Evolutionary conservation across 1,284 basidiomycete species (phyloP).

Genomic region (Testicularia cyperi): DNA sequence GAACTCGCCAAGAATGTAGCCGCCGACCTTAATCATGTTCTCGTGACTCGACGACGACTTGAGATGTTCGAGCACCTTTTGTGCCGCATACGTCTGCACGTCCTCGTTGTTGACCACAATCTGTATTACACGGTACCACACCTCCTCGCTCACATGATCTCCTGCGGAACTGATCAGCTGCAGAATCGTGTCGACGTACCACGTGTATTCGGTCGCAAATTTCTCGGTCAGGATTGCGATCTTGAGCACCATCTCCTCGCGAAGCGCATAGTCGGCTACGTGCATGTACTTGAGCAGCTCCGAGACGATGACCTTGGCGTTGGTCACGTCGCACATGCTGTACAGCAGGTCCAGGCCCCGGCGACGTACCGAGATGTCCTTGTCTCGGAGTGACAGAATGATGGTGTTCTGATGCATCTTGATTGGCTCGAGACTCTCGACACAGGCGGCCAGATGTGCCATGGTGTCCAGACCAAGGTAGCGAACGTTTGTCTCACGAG

Average conservation of each 20-base stretch:
- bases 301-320: constrained; percentile 90
- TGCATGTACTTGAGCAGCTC: constrained; percentile 89
- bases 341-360: constrained; percentile 93
- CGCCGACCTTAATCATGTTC: constrained; percentile 94
- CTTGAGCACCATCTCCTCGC: constrained; percentile 98
- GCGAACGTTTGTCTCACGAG: constrained; percentile 96
- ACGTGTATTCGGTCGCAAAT: constrained; percentile 76
- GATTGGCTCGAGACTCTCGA: constrained; percentile 78
- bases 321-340: constrained; percentile 97
- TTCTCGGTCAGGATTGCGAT: constrained; percentile 97
- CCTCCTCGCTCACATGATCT: constrained; percentile 96
- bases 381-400: constrained; percentile 88
- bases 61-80: constrained; percentile 88
- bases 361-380: constrained; percentile 93
- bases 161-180: constrained; percentile 93
- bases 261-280: constrained; percentile 89
- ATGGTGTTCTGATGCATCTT: constrained; percentile 96
- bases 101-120: constrained; percentile 98
- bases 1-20: constrained; percentile 90
- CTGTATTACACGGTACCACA: constrained; percentile 98
- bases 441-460: constrained; percentile 93
- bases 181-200: constrained; percentile 65
- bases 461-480: constrained; percentile 97
- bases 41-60: constrained; percentile 88
- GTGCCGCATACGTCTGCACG: constrained; percentile 82